Evolutionary conservation across 1,284 basidiomycete genomes (phyloP).

Genomic region (Sutorius eximius): DNA sequence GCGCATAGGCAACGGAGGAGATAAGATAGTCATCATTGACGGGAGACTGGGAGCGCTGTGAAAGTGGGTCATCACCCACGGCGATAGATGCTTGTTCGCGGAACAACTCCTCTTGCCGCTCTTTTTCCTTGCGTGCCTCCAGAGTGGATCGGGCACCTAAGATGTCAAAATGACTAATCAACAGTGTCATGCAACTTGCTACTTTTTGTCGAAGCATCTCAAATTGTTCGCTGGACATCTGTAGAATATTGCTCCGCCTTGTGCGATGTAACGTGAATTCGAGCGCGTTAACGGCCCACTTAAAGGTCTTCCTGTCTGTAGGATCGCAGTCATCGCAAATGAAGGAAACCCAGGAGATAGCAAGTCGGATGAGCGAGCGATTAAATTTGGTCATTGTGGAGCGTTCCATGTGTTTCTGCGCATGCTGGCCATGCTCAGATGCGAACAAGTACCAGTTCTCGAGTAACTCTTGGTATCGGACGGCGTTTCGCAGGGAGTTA

Average conservation of each 20-base stretch:
- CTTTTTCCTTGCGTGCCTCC: constrained; percentile 88
- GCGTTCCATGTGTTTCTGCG: constrained; percentile 84
- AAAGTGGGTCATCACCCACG: constrained; percentile 51
- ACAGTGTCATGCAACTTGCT: constrained; percentile 92
- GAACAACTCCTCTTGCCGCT: constrained; percentile 74
- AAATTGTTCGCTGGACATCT: constrained; percentile 87
- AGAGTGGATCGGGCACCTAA: constrained; percentile 87
- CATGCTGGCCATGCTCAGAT: constrained; percentile 91
- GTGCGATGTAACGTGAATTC: constrained; percentile 94
- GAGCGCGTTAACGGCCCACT: constrained; percentile 96
- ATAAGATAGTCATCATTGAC: constrained; percentile 39
- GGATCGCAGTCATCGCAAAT: constrained; percentile 98
- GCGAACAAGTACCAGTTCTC: constrained; percentile 97
- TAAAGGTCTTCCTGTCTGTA: constrained; percentile 94
- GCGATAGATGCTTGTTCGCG: constrained; percentile 58
- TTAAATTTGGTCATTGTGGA: constrained; percentile 75
- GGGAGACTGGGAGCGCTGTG: constrained; percentile 36
- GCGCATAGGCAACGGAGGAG: constrained; percentile 41
- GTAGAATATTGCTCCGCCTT: constrained; percentile 87
- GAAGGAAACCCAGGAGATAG: constrained; percentile 97
- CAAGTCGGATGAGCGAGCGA: constrained; percentile 79
- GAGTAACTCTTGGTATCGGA: constrained; percentile 82
- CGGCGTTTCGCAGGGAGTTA: constrained; percentile 58
- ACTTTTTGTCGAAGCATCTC: constrained; percentile 89
- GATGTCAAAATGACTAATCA: constrained; percentile 98